phyloP scores from a whole-genome alignment of 306 rosid species.

The Hylodesmum podocarpum region DNA sequence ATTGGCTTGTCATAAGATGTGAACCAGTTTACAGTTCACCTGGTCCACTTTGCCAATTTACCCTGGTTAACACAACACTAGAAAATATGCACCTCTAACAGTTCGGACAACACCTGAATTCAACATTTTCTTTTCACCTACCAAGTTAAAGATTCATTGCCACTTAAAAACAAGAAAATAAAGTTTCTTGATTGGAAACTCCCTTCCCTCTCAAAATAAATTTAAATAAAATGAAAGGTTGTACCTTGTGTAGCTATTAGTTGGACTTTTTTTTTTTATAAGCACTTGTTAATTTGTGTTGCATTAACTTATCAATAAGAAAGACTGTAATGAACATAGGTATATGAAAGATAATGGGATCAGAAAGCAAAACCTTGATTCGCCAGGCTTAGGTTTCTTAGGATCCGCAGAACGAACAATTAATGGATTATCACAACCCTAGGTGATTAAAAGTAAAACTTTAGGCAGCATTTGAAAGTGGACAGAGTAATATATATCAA shows the following conservation, averaged over 20 bases:
- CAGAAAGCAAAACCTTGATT: constrained; percentile 62
- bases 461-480: constrained; percentile 33
- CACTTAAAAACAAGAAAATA: constrained; percentile 16
- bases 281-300: neutral
- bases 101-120: constrained; percentile 1
- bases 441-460: constrained; percentile 23
- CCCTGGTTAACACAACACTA: constrained; percentile 2
- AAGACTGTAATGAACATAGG: constrained; percentile 4
- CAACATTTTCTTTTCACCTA: neutral
- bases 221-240: neutral
- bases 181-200: neutral
- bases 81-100: constrained; percentile 11
- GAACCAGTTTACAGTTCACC: neutral
- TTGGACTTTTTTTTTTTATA: too few relatives aligned
- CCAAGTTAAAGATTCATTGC: neutral
- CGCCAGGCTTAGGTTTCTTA: constrained; percentile 70
- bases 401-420: constrained; percentile 94
- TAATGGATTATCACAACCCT: constrained; percentile 87
- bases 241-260: neutral
- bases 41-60: constrained; percentile 4
- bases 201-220: neutral
- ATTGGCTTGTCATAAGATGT: neutral
- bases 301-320: constrained; percentile 1
- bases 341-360: constrained; percentile 8
- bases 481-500: constrained; percentile 18